Base-by-base conservation (phyloP, 2,329 filamentous ascomycete genomes). In the Aspergillus versicolor region DNA sequence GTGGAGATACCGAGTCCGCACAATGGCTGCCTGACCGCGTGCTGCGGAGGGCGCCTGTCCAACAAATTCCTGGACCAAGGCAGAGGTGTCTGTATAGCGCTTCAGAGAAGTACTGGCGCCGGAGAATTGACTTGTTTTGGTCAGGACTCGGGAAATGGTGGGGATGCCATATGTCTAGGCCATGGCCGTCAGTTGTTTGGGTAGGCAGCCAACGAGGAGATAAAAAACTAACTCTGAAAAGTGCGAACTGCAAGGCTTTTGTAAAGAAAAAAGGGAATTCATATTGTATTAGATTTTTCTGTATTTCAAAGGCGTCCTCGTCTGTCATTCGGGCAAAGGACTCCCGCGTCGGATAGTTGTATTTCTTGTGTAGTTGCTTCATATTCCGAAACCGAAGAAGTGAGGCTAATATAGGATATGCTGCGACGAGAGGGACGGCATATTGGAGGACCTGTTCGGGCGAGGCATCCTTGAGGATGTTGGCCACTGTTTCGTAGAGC, bases 1-100 rank as follows among this genome's bases (percentile, higher is more conserved):
- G 68, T 89, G 87, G 3, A 89, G 74, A 65, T 81, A 88, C 67
- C 88, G 88, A 75, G 87, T 84, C 34, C 86, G 81, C 4, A 84
- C 81, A 46, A 88, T 77, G 3, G 82, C 83, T n/a, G 79, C 74
- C 3, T 74, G 70, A 5, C 74, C 71, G 3, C 83, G 77, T 3
- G 72, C 67, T 0, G 78, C 79, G 13, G 73, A 67, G 0, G 79
- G 78, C 5, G 73, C 66, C 53, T 80, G 73, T 13, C 72, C 68
- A 9, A 78, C 68, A 52, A 83, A 76, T 62, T 85, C 82, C 4
- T 70, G 66, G 4, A 85, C 68, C 2, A 85, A 69, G 2, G 81
- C 72, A 4, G 63, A 71, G 0, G 83, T 85, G 63, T 85, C 83
- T 1, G 77, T 74, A 58, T 80, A 82, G 12, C 83, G 77, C 63